Base-by-base conservation (phyloP, 2,329 filamentous ascomycete species). In the Ceratocystis albifundus region DNA sequence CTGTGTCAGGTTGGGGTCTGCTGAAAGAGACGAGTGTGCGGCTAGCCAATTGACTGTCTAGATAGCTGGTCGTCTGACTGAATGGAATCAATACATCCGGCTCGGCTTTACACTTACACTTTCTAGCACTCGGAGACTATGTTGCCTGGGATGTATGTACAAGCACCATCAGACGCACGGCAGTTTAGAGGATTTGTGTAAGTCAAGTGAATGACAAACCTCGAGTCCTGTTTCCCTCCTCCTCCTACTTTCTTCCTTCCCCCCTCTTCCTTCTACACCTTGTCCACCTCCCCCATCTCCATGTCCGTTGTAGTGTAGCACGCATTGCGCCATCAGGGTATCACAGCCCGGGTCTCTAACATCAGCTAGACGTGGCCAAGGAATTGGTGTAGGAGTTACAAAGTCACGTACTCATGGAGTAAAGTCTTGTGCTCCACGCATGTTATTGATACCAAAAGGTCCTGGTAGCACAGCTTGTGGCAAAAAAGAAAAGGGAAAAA, bases 361-460 rank as follows among this genome's bases (percentile, higher is more conserved):
- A 62, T 41, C 12, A 44, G n/a, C 32, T 62, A 62, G 25, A 20
- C n/a, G n/a, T n/a, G 32, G 59, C 59, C 59, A 45, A 62, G 32
- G 53, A 57, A 22, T 57, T 57, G 53, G 53, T 17, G 17, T 5
- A 22, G 30, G 53, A 57, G 53, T 30, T 17, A 57, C 12, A 57
- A 57, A 22, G 53, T 57, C 53, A 12, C 10, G 36, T 41, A 41
- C 8, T 41, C 36, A 41, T 41, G 36, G 36, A 41, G 36, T 12
- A 41, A 41, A 41, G 12, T 41, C 36, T 12, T 41, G 7, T 30
- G 10, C 53, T 28, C 25, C 15, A 28, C 8, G 53, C 10, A 57
- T 30, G 10, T 30, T 57, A 57, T 22, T 57, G 1, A 22, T 28
- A 32, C 53, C 53, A 57, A 57, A 57, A 57, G 53, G 53, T 30